Evolutionary conservation across 441 rosid genomes (phyloP).

Genomic region (Metrosideros polymorpha): DNA sequence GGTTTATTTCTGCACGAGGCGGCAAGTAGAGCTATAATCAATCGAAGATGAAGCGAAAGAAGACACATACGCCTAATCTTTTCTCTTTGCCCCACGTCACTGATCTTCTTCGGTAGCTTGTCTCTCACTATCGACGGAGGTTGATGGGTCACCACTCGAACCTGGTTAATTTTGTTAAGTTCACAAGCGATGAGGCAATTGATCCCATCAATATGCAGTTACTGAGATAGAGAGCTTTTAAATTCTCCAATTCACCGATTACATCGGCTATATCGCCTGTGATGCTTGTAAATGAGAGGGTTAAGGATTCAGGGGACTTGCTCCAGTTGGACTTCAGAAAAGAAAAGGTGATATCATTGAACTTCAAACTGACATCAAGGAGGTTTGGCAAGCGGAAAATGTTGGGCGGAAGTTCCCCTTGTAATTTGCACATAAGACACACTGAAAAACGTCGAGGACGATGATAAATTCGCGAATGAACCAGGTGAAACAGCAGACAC

Average conservation of each 20-base stretch:
- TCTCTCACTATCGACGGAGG: not conserved
- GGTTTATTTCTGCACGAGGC: not conserved
- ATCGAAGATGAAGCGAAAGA: not conserved
- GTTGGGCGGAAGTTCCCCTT: not conserved
- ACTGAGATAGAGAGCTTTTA: not conserved
- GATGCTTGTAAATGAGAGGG: not conserved
- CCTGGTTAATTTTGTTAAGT: not conserved
- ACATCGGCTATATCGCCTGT: not conserved
- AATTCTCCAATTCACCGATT: not conserved
- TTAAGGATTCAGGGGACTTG: not conserved
- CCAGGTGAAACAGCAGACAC: not conserved
- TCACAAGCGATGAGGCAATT: not conserved
- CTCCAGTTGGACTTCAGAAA: not conserved
- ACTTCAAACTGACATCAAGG: not conserved
- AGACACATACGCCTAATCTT: not conserved
- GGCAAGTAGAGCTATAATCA: not conserved
- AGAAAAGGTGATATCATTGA: not conserved
- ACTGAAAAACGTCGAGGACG: accelerated
- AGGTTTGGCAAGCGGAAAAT: not conserved
- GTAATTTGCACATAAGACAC: not conserved
- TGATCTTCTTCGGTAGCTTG: not conserved
- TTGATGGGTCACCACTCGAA: not conserved
- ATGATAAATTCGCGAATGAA: not conserved
- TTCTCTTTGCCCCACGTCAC: not conserved
- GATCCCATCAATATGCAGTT: not conserved